Percentiles rank a stretch among this genome's conserved stretches.
phyloP scores from a whole-genome alignment of 2,329 filamentous ascomycete species.

The Ceratocystis ficicola region DNA sequence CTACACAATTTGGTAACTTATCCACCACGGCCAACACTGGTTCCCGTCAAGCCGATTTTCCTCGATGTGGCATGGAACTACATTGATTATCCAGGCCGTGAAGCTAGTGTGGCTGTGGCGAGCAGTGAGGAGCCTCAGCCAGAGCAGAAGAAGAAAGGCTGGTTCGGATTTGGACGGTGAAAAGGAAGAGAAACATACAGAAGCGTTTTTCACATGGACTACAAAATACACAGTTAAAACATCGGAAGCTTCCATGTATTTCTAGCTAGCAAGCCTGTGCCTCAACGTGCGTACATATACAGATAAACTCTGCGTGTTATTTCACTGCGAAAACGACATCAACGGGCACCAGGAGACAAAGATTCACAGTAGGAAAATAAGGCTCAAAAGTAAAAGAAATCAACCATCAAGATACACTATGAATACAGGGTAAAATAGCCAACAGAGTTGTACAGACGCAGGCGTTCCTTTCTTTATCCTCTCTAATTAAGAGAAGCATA shows the following conservation, averaged over 20 bases:
- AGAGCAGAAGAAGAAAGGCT: slow-evolving; percentile 53
- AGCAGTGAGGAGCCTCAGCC: slow-evolving; percentile 29
- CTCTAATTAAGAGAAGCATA: background rate
- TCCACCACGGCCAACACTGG: slow-evolving; percentile 62
- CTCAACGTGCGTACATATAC: background rate
- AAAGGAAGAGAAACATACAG: background rate
- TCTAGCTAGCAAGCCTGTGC: background rate
- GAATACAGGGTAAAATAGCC: slow-evolving; percentile 18
- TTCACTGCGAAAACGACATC: background rate
- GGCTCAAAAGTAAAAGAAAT: background rate
- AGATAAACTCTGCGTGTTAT: background rate
- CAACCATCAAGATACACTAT: slow-evolving; percentile 21
- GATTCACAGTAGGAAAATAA: too few species aligned
- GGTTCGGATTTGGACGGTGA: slow-evolving; percentile 60
- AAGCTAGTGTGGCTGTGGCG: slow-evolving; percentile 24
- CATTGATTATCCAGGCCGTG: slow-evolving; percentile 71
- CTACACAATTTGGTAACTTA: slow-evolving; percentile 73
- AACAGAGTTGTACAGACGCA: slow-evolving; percentile 15
- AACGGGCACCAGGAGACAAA: background rate
- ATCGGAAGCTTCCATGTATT: background rate
- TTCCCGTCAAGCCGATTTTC: slow-evolving; percentile 91
- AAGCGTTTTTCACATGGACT: background rate
- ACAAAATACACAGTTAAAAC: background rate
- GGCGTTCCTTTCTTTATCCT: background rate
- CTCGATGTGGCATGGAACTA: slow-evolving; percentile 97